Evolutionary conservation across 805 yeast genomes (phyloP).

Genomic region (Kuraishia floccosa): DNA sequence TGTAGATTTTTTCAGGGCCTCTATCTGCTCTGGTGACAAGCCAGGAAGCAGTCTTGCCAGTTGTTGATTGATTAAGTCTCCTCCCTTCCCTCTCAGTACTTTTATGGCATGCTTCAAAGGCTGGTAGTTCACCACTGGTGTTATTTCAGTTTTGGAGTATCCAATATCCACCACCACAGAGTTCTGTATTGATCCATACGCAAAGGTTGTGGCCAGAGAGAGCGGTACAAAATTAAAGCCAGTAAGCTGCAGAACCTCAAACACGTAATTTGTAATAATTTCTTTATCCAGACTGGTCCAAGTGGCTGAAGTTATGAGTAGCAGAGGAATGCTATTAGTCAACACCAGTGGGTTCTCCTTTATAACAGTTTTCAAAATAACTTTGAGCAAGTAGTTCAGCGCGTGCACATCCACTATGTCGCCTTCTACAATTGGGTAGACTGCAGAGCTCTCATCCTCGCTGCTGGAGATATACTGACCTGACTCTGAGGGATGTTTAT

Average conservation of each 20-base stretch:
- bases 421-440: slow-evolving; percentile 58
- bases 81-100: slow-evolving; percentile 33
- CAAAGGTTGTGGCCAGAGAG: slow-evolving; percentile 61
- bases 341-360: slow-evolving; percentile 16
- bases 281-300: slow-evolving; percentile 70
- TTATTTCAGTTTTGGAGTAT: slow-evolving; percentile 57
- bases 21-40: slow-evolving; percentile 48
- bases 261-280: slow-evolving; percentile 57
- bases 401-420: slow-evolving; percentile 59
- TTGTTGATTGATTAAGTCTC: slow-evolving; percentile 44
- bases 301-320: slow-evolving; percentile 50
- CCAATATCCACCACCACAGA: slow-evolving; percentile 79
- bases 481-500: slow-evolving; percentile 13
- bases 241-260: slow-evolving; percentile 62
- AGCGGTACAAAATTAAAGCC: slow-evolving; percentile 63
- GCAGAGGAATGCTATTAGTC: slow-evolving; percentile 45
- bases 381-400: slow-evolving; percentile 47
- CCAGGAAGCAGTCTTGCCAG: slow-evolving; percentile 47
- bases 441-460: slow-evolving; percentile 25
- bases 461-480: slow-evolving; percentile 24
- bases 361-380: slow-evolving; percentile 37
- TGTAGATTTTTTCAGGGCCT: slow-evolving; percentile 58
- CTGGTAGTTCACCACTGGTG: slow-evolving; percentile 71
- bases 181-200: slow-evolving; percentile 53
- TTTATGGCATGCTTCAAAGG: slow-evolving; percentile 39